These are phyloP conservation scores for Chrysanthemum seticuspe DNA, from an alignment of 129 eudicot genomes.

Conservation along the genomic window DNA sequence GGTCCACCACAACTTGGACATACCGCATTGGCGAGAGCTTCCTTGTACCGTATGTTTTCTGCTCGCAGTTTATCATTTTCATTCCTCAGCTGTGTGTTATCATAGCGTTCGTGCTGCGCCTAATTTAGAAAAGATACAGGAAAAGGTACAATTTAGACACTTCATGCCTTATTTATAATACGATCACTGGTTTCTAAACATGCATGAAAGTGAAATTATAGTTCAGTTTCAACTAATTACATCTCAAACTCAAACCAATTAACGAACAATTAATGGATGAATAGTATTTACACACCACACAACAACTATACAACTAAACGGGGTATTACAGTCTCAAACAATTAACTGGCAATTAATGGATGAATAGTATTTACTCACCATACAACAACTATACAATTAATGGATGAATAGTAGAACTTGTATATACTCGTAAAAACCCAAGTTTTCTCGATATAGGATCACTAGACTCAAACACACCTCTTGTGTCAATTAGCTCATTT, in stretches of 20 bases:
- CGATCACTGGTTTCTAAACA: no score
- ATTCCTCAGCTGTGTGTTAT: constrained; percentile 68
- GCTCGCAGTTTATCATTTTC: constrained; percentile 94
- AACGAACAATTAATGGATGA: no score
- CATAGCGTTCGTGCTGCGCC: constrained; percentile 94
- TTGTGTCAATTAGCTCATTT: background rate
- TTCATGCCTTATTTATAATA: background rate
- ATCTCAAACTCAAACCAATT: background rate
- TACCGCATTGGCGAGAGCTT: constrained; percentile 69
- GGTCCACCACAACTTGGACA: constrained; percentile 98
- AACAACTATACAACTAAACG: no score
- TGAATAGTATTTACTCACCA: no score
- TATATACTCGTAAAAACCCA: background rate
- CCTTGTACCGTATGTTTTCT: constrained; percentile 81
- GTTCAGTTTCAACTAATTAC: background rate
- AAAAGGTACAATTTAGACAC: constrained; percentile 15
- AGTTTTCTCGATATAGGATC: background rate
- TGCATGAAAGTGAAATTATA: background rate
- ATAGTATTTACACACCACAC: no score
- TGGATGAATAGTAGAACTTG: no score
- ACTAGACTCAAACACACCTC: constrained; percentile 2
- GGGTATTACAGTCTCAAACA: no score
- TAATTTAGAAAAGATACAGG: constrained; percentile 19
- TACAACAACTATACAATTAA: no score
- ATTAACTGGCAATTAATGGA: no score